Percentiles rank a stretch among this genome's conserved stretches.
These are phyloP conservation scores for Suhomyces canberraensis DNA, from an alignment of 805 yeast genomes.

Conservation along the genomic window DNA sequence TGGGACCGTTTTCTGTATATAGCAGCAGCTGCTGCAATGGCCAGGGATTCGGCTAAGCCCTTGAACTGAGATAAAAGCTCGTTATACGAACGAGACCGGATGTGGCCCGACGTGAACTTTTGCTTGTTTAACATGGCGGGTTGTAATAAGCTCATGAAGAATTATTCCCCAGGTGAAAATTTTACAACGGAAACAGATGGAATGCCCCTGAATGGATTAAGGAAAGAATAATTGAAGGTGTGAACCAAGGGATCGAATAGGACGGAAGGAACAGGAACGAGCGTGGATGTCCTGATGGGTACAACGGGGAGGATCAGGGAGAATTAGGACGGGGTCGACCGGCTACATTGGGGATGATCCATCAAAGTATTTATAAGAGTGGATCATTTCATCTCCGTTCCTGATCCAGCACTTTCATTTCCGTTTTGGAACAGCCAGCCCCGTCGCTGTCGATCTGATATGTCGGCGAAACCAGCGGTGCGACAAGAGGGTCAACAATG, in stretches of 20 bases:
- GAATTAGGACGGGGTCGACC: no score
- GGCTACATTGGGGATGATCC: background rate
- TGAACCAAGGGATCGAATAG: no score
- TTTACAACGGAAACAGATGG: no score
- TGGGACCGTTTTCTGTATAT: conserved; percentile 22
- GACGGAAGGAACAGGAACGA: no score
- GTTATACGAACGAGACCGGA: conserved; percentile 33
- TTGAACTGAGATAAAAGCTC: conserved; percentile 30
- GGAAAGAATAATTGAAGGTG: no score
- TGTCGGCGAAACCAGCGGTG: conserved; percentile 1
- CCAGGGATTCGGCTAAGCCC: conserved; percentile 9
- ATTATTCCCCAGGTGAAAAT: no score
- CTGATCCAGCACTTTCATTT: conserved; percentile 6
- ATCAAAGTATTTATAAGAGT: conserved; percentile 3
- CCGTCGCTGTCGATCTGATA: conserved; percentile 4
- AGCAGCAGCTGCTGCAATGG: conserved; percentile 6
- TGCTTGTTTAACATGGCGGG: conserved; percentile 32
- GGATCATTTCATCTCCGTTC: conserved; percentile 1
- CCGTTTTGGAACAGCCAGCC: conserved; percentile 6
- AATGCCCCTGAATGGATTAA: no score
- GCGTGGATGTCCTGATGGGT: no score
- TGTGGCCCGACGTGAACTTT: conserved; percentile 27
- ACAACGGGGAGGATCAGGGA: no score
- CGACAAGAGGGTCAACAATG: no score
- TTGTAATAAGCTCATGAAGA: conserved; percentile 29